A percentile compares a stretch with the other conserved stretches of the same genome.
Evolutionary conservation across 805 yeast species (phyloP).

Genomic region (Alloascoidea hylecoeti): DNA sequence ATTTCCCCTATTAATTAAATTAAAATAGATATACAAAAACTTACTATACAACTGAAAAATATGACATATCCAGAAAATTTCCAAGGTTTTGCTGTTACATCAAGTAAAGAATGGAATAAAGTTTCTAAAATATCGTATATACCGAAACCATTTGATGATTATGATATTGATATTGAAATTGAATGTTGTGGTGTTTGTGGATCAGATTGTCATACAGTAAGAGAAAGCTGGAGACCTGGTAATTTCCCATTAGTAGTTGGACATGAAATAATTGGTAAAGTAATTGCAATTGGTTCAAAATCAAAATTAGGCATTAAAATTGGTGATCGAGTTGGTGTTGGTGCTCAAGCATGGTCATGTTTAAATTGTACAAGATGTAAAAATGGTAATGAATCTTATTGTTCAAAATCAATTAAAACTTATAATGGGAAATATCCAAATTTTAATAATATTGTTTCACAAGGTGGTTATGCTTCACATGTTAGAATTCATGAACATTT

Average conservation of each 20-base stretch:
- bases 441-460: slow-evolving; percentile 32
- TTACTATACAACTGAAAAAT: no score
- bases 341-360: slow-evolving; percentile 57
- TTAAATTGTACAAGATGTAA: slow-evolving; percentile 46
- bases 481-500: slow-evolving; percentile 50
- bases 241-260: slow-evolving; percentile 28
- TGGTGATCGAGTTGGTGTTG: slow-evolving; percentile 74
- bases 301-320: slow-evolving; percentile 29
- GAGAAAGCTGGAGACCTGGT: slow-evolving; percentile 34
- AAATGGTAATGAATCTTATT: slow-evolving; percentile 39
- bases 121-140: slow-evolving; percentile 16
- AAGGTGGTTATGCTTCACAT: slow-evolving; percentile 62
- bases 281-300: slow-evolving; percentile 19
- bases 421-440: slow-evolving; percentile 31
- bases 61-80: slow-evolving; percentile 48
- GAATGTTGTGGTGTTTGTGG: slow-evolving; percentile 43
- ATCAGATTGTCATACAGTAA: slow-evolving; percentile 36
- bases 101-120: slow-evolving; percentile 27
- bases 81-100: slow-evolving; percentile 50
- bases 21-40: no score
- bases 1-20: no score
- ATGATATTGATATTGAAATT: slow-evolving; percentile 24
- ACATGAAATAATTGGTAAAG: slow-evolving; percentile 26
- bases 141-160: slow-evolving; percentile 11
- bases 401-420: slow-evolving; percentile 35